Evolutionary conservation across 371 early-diverging fungal genomes (phyloP), one percentile per base, ranked within the genome.

Genomic region (Nematocida parisii): DNA sequence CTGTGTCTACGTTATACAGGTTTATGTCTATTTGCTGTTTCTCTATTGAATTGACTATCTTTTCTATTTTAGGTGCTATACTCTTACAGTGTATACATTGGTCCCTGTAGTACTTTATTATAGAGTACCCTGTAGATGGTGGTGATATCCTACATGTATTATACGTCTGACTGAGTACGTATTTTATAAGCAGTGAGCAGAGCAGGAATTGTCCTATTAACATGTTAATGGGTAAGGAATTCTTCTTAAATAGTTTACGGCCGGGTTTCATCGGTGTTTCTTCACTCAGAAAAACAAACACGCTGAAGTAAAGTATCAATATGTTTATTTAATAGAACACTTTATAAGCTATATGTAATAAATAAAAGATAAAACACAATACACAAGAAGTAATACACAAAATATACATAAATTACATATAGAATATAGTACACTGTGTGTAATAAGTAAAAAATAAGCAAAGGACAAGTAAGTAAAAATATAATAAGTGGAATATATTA

Each of bases 1-100:
- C 75, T 62, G 86, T 86, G 46, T 86, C 85, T 18, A 86, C 74
- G 22, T 83, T 74, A 39, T 72, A 62, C 33, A 85, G 72, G 4
- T 44, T 85, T 27, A 87, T 60, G n/a, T 58, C 52, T 13, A 71
- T 46, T 22, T 40, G 55, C 18, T 71, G 54, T 50, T 72, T 71
- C 22, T 86, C 72, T 24, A 85, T 62, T 46, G 58, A 74, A 47
- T 81, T 61, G 3, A 73, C 67, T 18, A 87, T 75, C 66, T 86
- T 83, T 11, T 83, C 60, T 40, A 85, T 72, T 5, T 85, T 54
- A 5, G 87, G 86, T 20, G 66, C 39, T 20, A 86, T 58, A 46
- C 64, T 84, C 64, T 75, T 9, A 66, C 87, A 84, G 66, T 87
- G 84, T 22, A 73, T 57, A 75, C 87, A 87, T n/a, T 74, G 54